Evolutionary conservation across 1,284 basidiomycete genomes (phyloP), one percentile per base, ranked within the genome.

Genomic region (Irpex sp.): DNA sequence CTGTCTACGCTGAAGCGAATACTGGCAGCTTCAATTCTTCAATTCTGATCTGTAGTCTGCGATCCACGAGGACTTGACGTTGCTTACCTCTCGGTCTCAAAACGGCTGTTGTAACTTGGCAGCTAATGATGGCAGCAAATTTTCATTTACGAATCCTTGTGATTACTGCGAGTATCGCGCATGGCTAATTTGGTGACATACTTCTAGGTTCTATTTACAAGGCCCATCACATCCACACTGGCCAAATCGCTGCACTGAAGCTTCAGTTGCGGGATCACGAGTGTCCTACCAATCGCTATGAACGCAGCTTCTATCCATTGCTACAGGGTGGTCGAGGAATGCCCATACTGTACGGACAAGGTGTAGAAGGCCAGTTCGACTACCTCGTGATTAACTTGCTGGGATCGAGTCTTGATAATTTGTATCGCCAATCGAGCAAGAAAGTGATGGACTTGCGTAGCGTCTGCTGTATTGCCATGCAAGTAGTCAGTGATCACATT

Each of bases 351-450:
- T 90, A 82, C 76, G 86, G 82, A 3, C 74, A 81, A 17, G 88
- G 88, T 5, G 76, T 85, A 1, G 76, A 85, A 62, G 85, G 84
- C 5, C 73, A 75, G 57, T 91, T 85, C 83, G 88, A 91, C 71
- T 92, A 84, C 73, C 83, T 92, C 58, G 90, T 85, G 26, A 90
- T 92, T 69, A 87, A 88, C 73, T 76, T 92, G 9, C 81, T 92
- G 19, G 89, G 89, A 11, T 71, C 82, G 19, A 91, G 88, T 70
- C 74, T 92, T 59, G 89, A 92, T 67, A 82, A 72, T 48, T 74
- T 92, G 62, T 84, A 83, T 72, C 79, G 82, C 62, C 78, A 78
- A 69, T 83, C 76, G 61, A 83, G 81, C 63, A 85, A 81, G 72
- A 82, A 81, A 52, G 77, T 72, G 4, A 82, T 89, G 81, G 89